Evolutionary conservation across 2,329 filamentous ascomycete species (phyloP).

Genomic region (Fusarium mexicanum): DNA sequence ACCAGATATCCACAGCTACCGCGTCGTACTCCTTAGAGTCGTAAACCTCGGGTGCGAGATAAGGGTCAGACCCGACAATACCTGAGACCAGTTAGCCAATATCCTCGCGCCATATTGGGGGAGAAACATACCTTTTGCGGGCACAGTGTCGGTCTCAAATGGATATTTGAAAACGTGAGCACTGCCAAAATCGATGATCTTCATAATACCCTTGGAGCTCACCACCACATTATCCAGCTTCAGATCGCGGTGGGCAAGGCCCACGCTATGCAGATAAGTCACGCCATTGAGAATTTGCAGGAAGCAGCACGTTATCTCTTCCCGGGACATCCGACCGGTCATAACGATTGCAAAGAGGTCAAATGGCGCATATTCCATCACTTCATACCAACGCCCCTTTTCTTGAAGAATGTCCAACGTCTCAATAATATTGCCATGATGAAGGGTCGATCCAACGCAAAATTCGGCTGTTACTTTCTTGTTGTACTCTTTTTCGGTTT

Average conservation of each 20-base stretch:
- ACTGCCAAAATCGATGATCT: constrained; percentile 98
- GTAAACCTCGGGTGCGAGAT: constrained; percentile 96
- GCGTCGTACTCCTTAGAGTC: constrained; percentile 94
- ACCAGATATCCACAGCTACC: constrained; percentile 96
- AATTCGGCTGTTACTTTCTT: constrained; percentile 99
- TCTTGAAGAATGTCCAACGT: constrained; percentile 97
- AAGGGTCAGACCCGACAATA: constrained; percentile 87
- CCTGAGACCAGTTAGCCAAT: constrained; percentile 50
- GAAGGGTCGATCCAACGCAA: constrained; percentile 94
- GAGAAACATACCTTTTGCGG: constrained; percentile 49
- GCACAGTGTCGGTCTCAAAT: constrained; percentile 77
- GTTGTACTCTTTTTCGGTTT: constrained; percentile 93
- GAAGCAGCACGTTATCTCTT: constrained; percentile 91
- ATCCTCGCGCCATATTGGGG: neutral
- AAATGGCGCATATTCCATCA: constrained; percentile 98
- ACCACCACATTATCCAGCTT: constrained; percentile 99
- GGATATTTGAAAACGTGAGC: constrained; percentile 97
- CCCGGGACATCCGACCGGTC: constrained; percentile 95
- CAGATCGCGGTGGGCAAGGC: constrained; percentile 91
- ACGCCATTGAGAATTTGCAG: constrained; percentile 95
- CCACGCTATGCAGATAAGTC: constrained; percentile 93
- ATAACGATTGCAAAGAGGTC: constrained; percentile 98
- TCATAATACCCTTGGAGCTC: constrained; percentile 97
- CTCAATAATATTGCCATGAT: constrained; percentile 98
- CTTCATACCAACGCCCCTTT: constrained; percentile 94